phyloP scores from a whole-genome alignment of 306 rosid species.

The Albizia julibrissin region DNA sequence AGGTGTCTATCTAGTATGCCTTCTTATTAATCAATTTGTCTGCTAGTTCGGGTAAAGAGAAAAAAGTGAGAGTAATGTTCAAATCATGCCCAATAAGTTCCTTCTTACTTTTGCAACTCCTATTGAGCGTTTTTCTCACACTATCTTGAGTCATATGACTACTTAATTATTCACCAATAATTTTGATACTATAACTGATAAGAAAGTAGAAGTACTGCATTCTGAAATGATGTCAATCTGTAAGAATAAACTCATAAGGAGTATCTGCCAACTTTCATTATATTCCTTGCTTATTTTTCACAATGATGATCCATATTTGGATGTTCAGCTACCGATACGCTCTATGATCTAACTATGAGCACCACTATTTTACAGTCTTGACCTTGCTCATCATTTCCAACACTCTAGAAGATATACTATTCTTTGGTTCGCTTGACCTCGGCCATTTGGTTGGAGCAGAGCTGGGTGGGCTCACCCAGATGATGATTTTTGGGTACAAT shows the following conservation, averaged over 20 bases:
- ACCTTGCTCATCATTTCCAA: background rate
- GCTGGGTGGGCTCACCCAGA: conserved; percentile 35
- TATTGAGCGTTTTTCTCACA: background rate
- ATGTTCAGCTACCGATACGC: background rate
- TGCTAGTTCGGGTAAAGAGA: background rate
- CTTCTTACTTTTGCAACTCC: background rate
- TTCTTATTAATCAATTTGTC: background rate
- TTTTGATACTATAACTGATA: background rate
- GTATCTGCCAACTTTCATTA: background rate
- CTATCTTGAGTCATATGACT: background rate
- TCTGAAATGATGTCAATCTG: background rate
- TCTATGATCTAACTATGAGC: background rate
- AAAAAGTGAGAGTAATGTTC: background rate
- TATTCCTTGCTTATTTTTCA: background rate
- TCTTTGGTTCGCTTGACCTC: background rate
- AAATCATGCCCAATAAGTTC: background rate
- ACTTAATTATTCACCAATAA: background rate
- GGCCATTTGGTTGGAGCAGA: conserved; percentile 18
- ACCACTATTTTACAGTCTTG: background rate
- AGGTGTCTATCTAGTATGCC: background rate
- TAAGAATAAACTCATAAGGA: background rate
- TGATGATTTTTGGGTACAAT: conserved; percentile 38
- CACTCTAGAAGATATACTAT: background rate
- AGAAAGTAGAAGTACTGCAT: background rate
- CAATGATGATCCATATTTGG: background rate